A percentile compares a stretch with the other conserved stretches of the same genome.
These are phyloP conservation scores for Gliomastix tumulicola DNA, from an alignment of 2,329 filamentous ascomycete species.

Conservation along the genomic window DNA sequence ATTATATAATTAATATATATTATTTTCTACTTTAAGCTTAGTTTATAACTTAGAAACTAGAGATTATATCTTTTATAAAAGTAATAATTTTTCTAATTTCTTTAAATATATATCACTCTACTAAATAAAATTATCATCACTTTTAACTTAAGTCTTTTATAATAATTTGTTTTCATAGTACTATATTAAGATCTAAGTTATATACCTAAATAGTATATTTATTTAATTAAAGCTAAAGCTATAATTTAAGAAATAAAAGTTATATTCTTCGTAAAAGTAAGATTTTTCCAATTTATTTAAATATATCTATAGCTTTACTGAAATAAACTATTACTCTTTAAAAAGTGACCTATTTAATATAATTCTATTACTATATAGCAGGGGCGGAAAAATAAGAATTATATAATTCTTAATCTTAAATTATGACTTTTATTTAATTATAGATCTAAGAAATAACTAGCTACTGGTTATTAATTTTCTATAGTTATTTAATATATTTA, in stretches of 20 bases:
- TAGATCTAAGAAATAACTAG: neutral
- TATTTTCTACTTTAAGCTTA: no score
- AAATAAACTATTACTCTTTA: neutral
- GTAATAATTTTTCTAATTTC: no score
- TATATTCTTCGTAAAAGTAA: neutral
- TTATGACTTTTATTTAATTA: conserved; percentile 3
- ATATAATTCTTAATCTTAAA: no score
- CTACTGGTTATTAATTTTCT: no score
- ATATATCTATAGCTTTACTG: neutral
- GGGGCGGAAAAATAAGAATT: no score
- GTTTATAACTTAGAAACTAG: no score
- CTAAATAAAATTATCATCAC: neutral
- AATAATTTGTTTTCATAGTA: neutral
- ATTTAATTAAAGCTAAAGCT: neutral
- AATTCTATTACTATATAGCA: no score
- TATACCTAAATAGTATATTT: neutral
- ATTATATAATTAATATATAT: no score
- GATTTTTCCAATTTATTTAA: conserved; percentile 1
- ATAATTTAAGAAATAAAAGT: neutral
- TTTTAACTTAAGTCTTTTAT: neutral
- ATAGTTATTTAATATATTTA: no score
- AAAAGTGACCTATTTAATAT: no score
- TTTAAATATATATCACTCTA: neutral
- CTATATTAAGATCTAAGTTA: no score
- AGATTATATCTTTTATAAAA: neutral